Percentiles rank a stretch among this genome's conserved stretches.
These are phyloP conservation scores for Aspergillus novofumigatus DNA, from an alignment of 2,329 filamentous ascomycete genomes.

Conservation along the genomic window DNA sequence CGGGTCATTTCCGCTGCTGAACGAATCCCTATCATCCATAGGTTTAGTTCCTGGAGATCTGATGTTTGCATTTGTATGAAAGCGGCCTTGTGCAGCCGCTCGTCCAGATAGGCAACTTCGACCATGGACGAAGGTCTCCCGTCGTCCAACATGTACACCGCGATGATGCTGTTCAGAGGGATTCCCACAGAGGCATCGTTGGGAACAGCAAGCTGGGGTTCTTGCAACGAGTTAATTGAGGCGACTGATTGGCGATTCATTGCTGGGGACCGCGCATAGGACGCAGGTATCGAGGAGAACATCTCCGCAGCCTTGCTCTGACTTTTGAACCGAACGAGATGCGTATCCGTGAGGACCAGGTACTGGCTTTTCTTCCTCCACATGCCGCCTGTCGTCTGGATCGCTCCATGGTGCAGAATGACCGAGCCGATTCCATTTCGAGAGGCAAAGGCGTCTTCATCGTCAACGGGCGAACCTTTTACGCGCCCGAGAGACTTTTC, in stretches of 20 bases:
- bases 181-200: slow-evolving; percentile 53
- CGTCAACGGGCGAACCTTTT: slow-evolving; percentile 43
- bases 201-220: slow-evolving; percentile 56
- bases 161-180: slow-evolving; percentile 62
- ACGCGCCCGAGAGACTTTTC: slow-evolving; percentile 50
- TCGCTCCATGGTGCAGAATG: slow-evolving; percentile 64
- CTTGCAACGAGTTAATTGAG: slow-evolving; percentile 59
- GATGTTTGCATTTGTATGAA: slow-evolving; percentile 62
- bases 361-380: slow-evolving; percentile 71
- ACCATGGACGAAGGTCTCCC: slow-evolving; percentile 63
- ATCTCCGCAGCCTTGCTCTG: slow-evolving; percentile 62
- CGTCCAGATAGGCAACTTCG: slow-evolving; percentile 65
- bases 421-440: slow-evolving; percentile 39
- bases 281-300: slow-evolving; percentile 51
- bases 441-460: slow-evolving; percentile 42
- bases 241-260: slow-evolving; percentile 54
- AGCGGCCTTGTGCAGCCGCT: slow-evolving; percentile 56
- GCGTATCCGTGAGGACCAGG: slow-evolving; percentile 65
- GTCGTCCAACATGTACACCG: slow-evolving; percentile 64
- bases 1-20: slow-evolving; percentile 55
- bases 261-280: slow-evolving; percentile 39
- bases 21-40: slow-evolving; percentile 62
- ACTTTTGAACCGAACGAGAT: slow-evolving; percentile 65
- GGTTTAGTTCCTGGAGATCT: slow-evolving; percentile 60
- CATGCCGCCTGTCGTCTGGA: slow-evolving; percentile 65